Conservation (phyloP, 2,329 filamentous ascomycete genomes). For the Ophiostoma populinum region DNA sequence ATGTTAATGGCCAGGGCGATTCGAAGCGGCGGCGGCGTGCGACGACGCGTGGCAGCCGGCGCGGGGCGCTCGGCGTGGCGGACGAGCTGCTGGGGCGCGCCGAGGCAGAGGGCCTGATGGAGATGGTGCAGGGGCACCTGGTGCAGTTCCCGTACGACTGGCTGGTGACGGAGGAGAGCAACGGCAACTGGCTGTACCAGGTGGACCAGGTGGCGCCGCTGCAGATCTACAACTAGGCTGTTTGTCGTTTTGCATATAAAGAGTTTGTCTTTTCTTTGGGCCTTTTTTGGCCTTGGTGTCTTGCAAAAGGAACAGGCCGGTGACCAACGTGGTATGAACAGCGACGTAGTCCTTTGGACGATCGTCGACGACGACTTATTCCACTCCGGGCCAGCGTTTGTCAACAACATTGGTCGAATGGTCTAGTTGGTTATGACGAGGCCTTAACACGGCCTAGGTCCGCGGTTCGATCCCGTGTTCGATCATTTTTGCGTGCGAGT, state of each 20-base stretch:
- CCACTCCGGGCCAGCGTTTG: too few species aligned
- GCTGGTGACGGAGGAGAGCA: slow-evolving; percentile 78
- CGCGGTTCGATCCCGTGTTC: too few species aligned
- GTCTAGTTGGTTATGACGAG: too few species aligned
- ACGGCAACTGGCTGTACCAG: slow-evolving; percentile 92
- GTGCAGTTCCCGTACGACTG: slow-evolving; percentile 94
- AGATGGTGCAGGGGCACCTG: slow-evolving; percentile 70
- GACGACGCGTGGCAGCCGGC: slow-evolving; percentile 51
- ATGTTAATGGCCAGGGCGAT: too few species aligned
- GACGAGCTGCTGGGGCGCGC: slow-evolving; percentile 62
- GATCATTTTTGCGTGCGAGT: too few species aligned
- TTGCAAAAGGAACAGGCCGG: background rate
- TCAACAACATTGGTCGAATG: too few species aligned
- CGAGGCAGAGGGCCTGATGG: slow-evolving; percentile 68
- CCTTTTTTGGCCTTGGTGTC: slow-evolving; percentile 1
- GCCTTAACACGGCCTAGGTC: too few species aligned
- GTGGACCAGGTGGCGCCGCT: slow-evolving; percentile 90
- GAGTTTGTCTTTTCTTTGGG: too few species aligned
- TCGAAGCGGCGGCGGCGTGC: slow-evolving; percentile 49
- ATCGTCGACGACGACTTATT: too few species aligned
- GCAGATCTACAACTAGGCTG: too few species aligned
- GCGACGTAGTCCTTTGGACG: too few species aligned
- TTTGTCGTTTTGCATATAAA: too few species aligned
- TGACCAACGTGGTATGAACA: background rate
- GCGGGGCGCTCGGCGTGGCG: slow-evolving; percentile 40